A percentile compares a stretch with the other conserved stretches of the same genome.
phyloP scores from a whole-genome alignment of 2,329 filamentous ascomycete genomes.

The Calonectria hawksworthii region DNA sequence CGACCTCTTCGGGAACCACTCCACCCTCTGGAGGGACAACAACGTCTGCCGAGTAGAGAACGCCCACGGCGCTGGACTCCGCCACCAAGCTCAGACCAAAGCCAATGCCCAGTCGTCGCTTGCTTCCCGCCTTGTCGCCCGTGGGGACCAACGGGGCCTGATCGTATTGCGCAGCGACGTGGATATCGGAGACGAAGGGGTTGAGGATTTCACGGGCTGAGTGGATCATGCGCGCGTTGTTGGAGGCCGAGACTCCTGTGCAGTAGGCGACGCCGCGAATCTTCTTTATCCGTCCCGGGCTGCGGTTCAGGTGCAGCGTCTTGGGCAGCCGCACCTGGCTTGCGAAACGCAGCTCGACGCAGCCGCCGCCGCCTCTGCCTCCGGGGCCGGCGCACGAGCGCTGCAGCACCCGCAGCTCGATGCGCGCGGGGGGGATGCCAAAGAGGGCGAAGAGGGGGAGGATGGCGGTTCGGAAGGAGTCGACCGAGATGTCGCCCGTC shows the following conservation, averaged over 20 bases:
- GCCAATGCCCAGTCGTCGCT: slow-evolving; percentile 83
- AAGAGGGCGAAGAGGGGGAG: slow-evolving; percentile 92
- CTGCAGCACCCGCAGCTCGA: slow-evolving; percentile 87
- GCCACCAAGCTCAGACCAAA: slow-evolving; percentile 94
- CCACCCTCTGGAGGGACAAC: slow-evolving; percentile 82
- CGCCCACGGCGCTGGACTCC: slow-evolving; percentile 85
- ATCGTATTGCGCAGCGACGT: slow-evolving; percentile 87
- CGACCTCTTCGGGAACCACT: slow-evolving; percentile 89
- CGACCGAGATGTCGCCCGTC: slow-evolving; percentile 88
- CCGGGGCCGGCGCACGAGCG: slow-evolving; percentile 83
- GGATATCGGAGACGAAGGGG: slow-evolving; percentile 86
- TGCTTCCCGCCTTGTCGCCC: slow-evolving; percentile 68
- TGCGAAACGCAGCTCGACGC: slow-evolving; percentile 94
- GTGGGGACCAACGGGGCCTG: slow-evolving; percentile 69
- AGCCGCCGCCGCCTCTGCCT: slow-evolving; percentile 86
- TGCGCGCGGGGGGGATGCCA: slow-evolving; percentile 82
- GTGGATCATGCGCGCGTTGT: slow-evolving; percentile 96
- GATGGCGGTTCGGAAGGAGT: slow-evolving; percentile 93
- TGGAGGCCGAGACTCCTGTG: slow-evolving; percentile 90
- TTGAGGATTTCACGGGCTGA: slow-evolving; percentile 90
- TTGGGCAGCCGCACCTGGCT: slow-evolving; percentile 95
- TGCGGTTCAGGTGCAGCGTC: slow-evolving; percentile 88
- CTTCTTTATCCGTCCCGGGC: slow-evolving; percentile 86
- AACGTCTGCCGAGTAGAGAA: slow-evolving; percentile 90
- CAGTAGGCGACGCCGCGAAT: slow-evolving; percentile 95